A percentile compares a stretch with the other conserved stretches of the same genome.
These are phyloP conservation scores for Lactarius akahatsu DNA, from an alignment of 768 basidiomycete species.

Conservation along the genomic window DNA sequence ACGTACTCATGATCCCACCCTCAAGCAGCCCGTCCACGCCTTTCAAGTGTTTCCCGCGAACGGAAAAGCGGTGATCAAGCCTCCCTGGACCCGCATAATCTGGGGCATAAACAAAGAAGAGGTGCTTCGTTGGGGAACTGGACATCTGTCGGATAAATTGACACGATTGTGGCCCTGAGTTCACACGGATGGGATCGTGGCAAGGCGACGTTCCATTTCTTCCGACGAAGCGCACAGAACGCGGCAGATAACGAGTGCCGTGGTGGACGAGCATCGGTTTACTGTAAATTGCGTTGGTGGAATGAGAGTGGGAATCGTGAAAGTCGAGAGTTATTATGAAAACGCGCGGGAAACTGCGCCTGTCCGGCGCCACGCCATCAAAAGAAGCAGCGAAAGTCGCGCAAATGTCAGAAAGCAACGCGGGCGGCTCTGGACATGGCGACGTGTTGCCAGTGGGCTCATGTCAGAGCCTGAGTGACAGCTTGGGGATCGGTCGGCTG, in stretches of 20 bases:
- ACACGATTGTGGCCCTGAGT: not conserved
- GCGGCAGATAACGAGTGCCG: not conserved
- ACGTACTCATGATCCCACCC: conserved; percentile 28
- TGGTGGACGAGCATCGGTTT: not conserved
- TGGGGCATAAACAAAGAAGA: conserved; percentile 37
- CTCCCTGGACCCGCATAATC: conserved; percentile 35
- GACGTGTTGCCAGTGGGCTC: not conserved
- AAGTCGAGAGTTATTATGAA: not conserved
- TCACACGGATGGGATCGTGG: not conserved
- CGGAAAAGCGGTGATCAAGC: conserved; percentile 31
- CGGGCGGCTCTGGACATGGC: no score
- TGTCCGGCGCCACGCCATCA: not conserved
- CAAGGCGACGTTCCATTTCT: not conserved
- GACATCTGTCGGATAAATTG: conserved; percentile 11
- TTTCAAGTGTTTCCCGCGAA: conserved; percentile 33
- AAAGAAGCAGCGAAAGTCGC: not conserved
- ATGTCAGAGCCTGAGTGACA: not conserved
- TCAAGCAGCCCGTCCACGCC: conserved; percentile 16
- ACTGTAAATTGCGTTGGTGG: not conserved
- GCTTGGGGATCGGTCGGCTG: not conserved
- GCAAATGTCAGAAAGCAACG: not conserved
- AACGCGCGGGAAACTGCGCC: not conserved
- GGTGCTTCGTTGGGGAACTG: conserved; percentile 16
- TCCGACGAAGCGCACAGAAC: not conserved
- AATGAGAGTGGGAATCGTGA: not conserved